phyloP scores from a whole-genome alignment of 768 basidiomycete species.

The Asterophora lycoperdoides region DNA sequence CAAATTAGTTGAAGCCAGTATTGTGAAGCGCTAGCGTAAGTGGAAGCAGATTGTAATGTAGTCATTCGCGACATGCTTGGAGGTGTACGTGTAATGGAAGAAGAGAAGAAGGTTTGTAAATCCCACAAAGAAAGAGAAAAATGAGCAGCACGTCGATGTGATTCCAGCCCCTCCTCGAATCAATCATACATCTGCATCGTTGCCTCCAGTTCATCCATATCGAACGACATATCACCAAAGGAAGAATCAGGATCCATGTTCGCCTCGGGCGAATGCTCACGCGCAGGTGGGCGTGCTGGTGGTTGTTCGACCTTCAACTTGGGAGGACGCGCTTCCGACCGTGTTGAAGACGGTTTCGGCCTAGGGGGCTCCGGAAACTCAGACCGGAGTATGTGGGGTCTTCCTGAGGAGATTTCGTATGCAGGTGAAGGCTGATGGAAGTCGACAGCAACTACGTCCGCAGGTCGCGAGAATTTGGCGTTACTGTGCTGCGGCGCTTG shows the following conservation, averaged over 20 bases:
- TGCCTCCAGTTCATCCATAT: slow-evolving; percentile 24
- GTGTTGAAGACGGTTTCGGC: too few species aligned
- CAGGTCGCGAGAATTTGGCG: background rate
- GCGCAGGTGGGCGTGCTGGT: background rate
- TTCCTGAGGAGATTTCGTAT: too few species aligned
- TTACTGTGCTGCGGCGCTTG: background rate
- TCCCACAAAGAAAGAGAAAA: background rate
- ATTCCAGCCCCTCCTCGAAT: background rate
- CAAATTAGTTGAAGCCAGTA: too few species aligned
- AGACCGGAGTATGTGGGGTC: too few species aligned
- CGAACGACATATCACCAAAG: slow-evolving; percentile 24
- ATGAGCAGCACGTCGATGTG: too few species aligned
- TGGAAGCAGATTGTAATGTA: background rate
- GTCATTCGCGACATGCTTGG: background rate
- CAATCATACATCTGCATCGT: slow-evolving; percentile 27
- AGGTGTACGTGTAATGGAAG: background rate
- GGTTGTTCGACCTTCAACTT: too few species aligned
- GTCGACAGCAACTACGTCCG: too few species aligned
- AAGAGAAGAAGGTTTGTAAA: background rate
- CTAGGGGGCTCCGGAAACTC: too few species aligned
- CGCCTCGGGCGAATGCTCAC: slow-evolving; percentile 1
- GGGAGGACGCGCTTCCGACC: background rate
- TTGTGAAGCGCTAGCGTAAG: too few species aligned
- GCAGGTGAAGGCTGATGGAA: too few species aligned
- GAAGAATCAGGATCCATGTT: slow-evolving; percentile 21